Evolutionary conservation across 75 land plant species (phyloP).

Genomic region (Larix kaempferi): DNA sequence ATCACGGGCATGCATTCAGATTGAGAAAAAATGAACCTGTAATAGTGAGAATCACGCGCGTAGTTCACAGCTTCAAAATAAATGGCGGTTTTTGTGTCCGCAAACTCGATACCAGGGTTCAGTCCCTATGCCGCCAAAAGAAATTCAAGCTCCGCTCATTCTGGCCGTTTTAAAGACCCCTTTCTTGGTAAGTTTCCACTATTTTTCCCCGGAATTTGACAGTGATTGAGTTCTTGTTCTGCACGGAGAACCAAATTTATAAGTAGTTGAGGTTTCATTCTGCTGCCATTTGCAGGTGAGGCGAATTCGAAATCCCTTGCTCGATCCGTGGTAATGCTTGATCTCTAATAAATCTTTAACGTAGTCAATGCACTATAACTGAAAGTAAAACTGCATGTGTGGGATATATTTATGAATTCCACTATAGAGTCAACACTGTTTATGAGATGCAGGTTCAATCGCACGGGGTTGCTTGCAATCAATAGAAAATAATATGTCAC

Average conservation of each 20-base stretch:
- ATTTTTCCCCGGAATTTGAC: neutral
- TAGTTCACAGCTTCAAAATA: no score
- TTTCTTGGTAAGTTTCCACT: neutral
- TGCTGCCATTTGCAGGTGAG: neutral
- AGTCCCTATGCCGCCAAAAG: neutral
- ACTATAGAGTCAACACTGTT: no score
- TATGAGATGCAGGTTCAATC: no score
- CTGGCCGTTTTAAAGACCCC: neutral
- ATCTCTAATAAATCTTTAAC: neutral
- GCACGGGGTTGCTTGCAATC: no score
- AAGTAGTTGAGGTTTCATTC: neutral
- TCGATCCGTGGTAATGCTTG: neutral
- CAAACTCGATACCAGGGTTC: neutral
- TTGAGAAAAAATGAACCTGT: no score
- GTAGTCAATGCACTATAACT: no score
- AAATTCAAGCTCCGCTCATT: neutral
- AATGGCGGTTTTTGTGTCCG: neutral
- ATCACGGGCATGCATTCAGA: no score
- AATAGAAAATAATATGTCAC: no score
- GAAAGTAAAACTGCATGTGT: no score
- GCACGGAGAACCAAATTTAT: neutral
- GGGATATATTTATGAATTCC: no score
- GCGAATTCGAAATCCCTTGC: constrained; percentile 1
- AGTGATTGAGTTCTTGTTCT: neutral
- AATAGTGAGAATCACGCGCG: no score